Base-by-base conservation (phyloP, 495 filamentous ascomycete genomes). In the Penicillium alfredii region DNA sequence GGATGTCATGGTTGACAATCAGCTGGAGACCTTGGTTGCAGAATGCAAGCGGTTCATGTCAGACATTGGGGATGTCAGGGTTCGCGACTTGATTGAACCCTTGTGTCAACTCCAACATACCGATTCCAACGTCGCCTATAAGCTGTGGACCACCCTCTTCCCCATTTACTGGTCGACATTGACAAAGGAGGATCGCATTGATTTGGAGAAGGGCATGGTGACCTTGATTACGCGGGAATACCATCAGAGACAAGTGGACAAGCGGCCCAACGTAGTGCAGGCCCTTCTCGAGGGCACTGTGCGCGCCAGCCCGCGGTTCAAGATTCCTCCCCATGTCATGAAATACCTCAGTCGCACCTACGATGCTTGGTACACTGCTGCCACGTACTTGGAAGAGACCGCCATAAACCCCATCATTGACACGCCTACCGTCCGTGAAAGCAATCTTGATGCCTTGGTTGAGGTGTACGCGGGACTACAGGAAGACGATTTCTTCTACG, bases 401-500 rank as follows among this genome's bases (percentile, higher is more conserved):
- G 85, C 85, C 1, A 80, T 94, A 45, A 77, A 77, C 27, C 88
- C 93, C 1, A 75, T 85, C 32, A 78, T 89, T 35, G 90, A 99
- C 50, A 90, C 86, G 2, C 59, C 82, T 4, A 72, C 73, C 25
- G 84, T 94, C 11, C 76, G 87, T 18, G 93, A 97, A 48, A 95
- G 88, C 60, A 96, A 89, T 47, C 76, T 96, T 1, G 93, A 99
- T 58, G 92, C 93, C 2, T 60, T 99, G 15, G 77, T 94, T 6
- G 89, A 96, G 45, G 69, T 96, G 8, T 99, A 97, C 54, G 77
- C 86, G 5, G 77, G 80, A 3, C 67, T 99, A 14, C 81, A 89
- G 44, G 93, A 99, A 53, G 88, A 96, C 32, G 93, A 99, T 55
- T 73, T 99, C 32, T 99, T 96, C 66, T 97, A 97, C 40, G 93